These are phyloP conservation scores for Ustilago sp. DNA, from an alignment of 1,284 basidiomycete genomes.

Conservation along the genomic window DNA sequence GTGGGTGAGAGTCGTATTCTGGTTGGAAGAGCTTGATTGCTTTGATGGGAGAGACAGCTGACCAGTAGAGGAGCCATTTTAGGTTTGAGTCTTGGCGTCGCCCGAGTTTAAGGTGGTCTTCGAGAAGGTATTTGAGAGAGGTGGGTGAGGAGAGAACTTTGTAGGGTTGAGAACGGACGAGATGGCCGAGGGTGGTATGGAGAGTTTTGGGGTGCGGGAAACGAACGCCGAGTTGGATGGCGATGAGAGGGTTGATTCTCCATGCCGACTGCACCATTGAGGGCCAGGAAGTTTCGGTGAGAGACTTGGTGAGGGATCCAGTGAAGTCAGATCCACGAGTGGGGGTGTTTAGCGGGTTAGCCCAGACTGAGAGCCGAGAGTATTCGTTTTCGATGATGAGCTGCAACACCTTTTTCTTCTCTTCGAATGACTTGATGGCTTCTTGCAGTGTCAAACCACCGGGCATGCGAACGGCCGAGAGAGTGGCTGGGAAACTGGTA, in stretches of 20 bases:
- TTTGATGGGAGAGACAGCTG: constrained; percentile 83
- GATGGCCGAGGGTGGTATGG: constrained; percentile 78
- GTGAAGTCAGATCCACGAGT: constrained; percentile 72
- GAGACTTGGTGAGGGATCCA: constrained; percentile 70
- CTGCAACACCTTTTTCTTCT: constrained; percentile 72
- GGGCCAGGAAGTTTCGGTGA: constrained; percentile 77
- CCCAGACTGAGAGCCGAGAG: constrained; percentile 86
- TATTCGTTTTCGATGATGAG: constrained; percentile 92
- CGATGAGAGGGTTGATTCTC: constrained; percentile 84
- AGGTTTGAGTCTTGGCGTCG: constrained; percentile 51
- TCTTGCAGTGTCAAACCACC: constrained; percentile 52
- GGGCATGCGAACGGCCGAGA: constrained; percentile 45
- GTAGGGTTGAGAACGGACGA: constrained; percentile 80
- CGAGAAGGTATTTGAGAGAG: constrained; percentile 82
- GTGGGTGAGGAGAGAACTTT: constrained; percentile 82
- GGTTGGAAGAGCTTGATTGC: constrained; percentile 65
- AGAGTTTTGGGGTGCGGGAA: constrained; percentile 78
- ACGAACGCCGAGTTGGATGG: constrained; percentile 84
- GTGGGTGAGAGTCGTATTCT: constrained; percentile 77
- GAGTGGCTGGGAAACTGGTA: constrained; percentile 54
- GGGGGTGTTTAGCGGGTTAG: constrained; percentile 82
- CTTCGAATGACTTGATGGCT: constrained; percentile 34
- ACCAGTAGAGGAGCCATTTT: constrained; percentile 88
- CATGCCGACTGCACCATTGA: constrained; percentile 80
- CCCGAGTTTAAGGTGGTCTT: constrained; percentile 83